Base-by-base conservation (phyloP, 179 eudicot species). In the Heliamphora pulchella region DNA sequence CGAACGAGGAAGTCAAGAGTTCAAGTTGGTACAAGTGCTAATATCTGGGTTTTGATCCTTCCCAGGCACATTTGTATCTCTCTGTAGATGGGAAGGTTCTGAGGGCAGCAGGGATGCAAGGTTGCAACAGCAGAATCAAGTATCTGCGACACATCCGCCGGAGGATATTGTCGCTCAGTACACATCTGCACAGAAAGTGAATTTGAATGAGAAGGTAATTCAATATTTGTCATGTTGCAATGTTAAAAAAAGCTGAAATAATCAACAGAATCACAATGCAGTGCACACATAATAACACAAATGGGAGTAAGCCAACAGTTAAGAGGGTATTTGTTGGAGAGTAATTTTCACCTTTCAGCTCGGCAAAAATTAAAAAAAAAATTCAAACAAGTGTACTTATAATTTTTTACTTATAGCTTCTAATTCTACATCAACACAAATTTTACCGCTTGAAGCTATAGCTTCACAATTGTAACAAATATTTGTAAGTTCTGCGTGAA, bases 31-130 rank as follows among this genome's bases (percentile, higher is more conserved):
- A 93, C 80, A 14, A 93, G 93, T 14, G 97, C 97, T 86, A 92
- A 63, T 75, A 93, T 90, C 76, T 93, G 97, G 84, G 86, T 91
- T 84, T 88, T 86, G 81, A 94, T 90, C 62, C 86, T 94, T 57
- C 95, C 94, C 95, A 93, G 88, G 84, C 94, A 92, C 85, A 86
- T 91, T 83, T 93, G 92, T 79, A 93, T 91, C 69, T 93, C 97
- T 10, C 88, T 79, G 77, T 91, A 93, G 46, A 90, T 80, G 14
- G 93, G 89, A 82, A 91, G 86, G 84, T 93, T 92, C 82, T 89
- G 92, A 10, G 93, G 77, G 82, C 89, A 86, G 80, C 86, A 81
- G 14, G 97, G 98, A 65, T 88, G 94, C 78, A 93, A 86, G 71
- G 91, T 87, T 77, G 91, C 81, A 41, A 92, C 91, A 0, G 97